A percentile compares a stretch with the other conserved stretches of the same genome.
Conservation (phyloP, 805 yeast genomes). For the Jamesozyma hellenica region DNA sequence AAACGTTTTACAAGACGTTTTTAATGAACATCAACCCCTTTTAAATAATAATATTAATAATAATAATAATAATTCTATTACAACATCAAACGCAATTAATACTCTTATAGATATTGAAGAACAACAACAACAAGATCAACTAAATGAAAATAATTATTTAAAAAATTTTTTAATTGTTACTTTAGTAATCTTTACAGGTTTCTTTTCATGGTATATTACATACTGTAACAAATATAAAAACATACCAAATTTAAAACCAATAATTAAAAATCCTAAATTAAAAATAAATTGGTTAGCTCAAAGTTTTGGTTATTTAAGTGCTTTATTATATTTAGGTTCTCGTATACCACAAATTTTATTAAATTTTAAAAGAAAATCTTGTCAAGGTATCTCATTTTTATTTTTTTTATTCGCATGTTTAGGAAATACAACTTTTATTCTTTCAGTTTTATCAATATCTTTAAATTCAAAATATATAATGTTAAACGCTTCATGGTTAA, state of each 20-base stretch:
- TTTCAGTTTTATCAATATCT: slow-evolving; percentile 71
- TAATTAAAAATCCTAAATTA: slow-evolving; percentile 1
- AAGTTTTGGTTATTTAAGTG: slow-evolving; percentile 72
- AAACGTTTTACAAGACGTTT: slow-evolving; percentile 44
- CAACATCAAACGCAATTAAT: slow-evolving; percentile 4
- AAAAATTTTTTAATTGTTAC: slow-evolving; percentile 44
- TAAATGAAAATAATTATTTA: slow-evolving; percentile 14
- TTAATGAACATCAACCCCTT: slow-evolving; percentile 29
- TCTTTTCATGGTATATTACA: slow-evolving; percentile 78
- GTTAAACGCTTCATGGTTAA: slow-evolving; percentile 85
- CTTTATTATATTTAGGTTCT: slow-evolving; percentile 70
- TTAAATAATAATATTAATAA: slow-evolving; percentile 7
- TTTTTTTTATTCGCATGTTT: slow-evolving; percentile 91
- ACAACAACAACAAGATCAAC: slow-evolving; percentile 12
- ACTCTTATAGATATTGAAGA: slow-evolving; percentile 8
- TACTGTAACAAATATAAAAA: slow-evolving; percentile 34
- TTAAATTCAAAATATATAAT: slow-evolving; percentile 57
- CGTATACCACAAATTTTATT: slow-evolving; percentile 85
- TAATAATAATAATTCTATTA: slow-evolving; percentile 2
- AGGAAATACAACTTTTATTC: slow-evolving; percentile 85
- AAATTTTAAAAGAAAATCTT: slow-evolving; percentile 77
- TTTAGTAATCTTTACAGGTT: slow-evolving; percentile 65
- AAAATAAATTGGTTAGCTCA: slow-evolving; percentile 68
- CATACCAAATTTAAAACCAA: neutral
- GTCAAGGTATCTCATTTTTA: slow-evolving; percentile 90